Evolutionary conservation across 176 grass and related monocot species (phyloP).

Genomic region (Zea mays): DNA sequence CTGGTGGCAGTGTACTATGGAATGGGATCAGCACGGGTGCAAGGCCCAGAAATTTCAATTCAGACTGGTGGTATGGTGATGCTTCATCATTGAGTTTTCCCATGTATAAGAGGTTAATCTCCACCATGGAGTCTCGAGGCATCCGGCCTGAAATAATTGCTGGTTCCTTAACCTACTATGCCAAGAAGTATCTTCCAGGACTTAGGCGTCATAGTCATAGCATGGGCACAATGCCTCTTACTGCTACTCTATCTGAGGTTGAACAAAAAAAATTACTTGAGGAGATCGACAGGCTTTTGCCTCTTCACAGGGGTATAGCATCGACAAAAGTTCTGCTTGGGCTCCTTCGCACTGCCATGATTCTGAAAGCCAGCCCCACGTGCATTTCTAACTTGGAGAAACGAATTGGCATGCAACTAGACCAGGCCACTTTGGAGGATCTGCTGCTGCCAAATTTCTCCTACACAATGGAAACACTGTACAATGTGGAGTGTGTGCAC

Average conservation of each 20-base stretch:
- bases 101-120: conserved; percentile 74
- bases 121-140: conserved; percentile 72
- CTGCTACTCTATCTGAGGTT: conserved; percentile 53
- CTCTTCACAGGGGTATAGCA: conserved; percentile 62
- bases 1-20: conserved; percentile 81
- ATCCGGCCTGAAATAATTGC: conserved; percentile 65
- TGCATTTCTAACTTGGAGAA: conserved; percentile 80
- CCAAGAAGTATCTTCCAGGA: conserved; percentile 75
- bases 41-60: conserved; percentile 74
- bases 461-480: conserved; percentile 88
- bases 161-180: conserved; percentile 75
- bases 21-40: conserved; percentile 92
- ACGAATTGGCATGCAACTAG: conserved; percentile 75
- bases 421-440: conserved; percentile 82
- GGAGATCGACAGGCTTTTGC: conserved; percentile 68
- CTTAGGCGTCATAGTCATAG: conserved; percentile 72
- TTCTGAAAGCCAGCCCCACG: conserved; percentile 57
- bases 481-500: conserved; percentile 85
- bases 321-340: conserved; percentile 75
- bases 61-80: conserved; percentile 95
- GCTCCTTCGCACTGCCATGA: conserved; percentile 80
- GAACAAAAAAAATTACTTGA: conserved; percentile 83
- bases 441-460: conserved; percentile 80
- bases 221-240: conserved; percentile 41
- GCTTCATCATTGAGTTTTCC: conserved; percentile 67